Evolutionary conservation across 352 stramenopile genomes (phyloP), one percentile per base, ranked within the genome.

Genomic region (Pythium phragmitis): DNA sequence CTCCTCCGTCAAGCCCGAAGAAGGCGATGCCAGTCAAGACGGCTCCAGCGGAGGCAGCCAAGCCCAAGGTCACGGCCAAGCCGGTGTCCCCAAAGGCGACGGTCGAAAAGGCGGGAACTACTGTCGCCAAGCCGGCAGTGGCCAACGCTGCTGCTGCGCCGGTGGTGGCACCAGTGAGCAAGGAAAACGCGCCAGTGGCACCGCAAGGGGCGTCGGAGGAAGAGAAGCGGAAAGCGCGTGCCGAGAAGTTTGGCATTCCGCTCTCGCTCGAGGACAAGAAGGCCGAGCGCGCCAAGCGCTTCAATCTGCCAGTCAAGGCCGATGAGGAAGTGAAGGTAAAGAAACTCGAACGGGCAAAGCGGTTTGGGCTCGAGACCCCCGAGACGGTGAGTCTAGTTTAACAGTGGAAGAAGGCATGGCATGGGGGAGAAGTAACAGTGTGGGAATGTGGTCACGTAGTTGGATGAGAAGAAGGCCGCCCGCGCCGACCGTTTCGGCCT

Each of bases 391-490:
- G 23, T 19, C 23, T 54, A 60, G 26, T 57, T 23, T 19, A 17
- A 17, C 7, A 37, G n/a, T 41, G 23, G 37, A 43, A 43, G 37
- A 17, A 11, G 37, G 19, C 42, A 12, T 54, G 11, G 30, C 28
- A 21, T 3, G 26, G 3, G 26, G 26, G 37, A 42, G 17, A 23
- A 26, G 8, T 11, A 23, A 48, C 13, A 26, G 42, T 19, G 16
- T 26, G 42, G 17, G 3, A 23, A 43, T 48, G 16, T 41, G 12
- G 33, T 4, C 43, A 23, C 57, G 26, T 54, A 95, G 87, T 60
- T 96, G 63, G 78, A 89, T n/a, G 75, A 86, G 65, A 94, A 94
- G 72, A 94, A 94, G 63, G 67, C 79, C 28, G 83, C 80, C 37
- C 85, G 87, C 9, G 83, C 82, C 4, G 83, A 94, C 48, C 82